Percentiles rank a stretch among this genome's conserved stretches.
Conservation (phyloP, 1,139 yeast species). For the Yamadazyma jaroonii region DNA sequence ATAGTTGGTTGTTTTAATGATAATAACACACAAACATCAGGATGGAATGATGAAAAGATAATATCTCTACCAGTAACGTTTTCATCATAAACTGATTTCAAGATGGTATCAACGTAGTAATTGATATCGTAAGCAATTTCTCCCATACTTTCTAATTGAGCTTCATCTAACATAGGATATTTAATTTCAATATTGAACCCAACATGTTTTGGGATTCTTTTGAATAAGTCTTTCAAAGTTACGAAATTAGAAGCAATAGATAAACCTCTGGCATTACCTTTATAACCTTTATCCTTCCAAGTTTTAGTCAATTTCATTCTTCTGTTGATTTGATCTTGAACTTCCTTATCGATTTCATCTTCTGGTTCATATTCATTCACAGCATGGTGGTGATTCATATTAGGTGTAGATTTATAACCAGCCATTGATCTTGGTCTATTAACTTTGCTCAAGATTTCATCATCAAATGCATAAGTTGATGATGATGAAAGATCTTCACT, state of each 20-base stretch:
- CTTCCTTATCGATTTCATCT: conserved; percentile 39
- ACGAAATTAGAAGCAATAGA: conserved; percentile 92
- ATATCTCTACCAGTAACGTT: conserved; percentile 79
- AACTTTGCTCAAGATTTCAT: conserved; percentile 31
- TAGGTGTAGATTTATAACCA: conserved; percentile 35
- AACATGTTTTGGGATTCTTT: conserved; percentile 74
- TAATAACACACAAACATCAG: conserved; percentile 82
- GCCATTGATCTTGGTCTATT: conserved; percentile 43
- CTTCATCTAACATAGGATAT: conserved; percentile 94
- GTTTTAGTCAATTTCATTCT: conserved; percentile 87
- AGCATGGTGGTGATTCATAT: conserved; percentile 10
- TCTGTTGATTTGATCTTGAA: conserved; percentile 43
- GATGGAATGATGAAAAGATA: conserved; percentile 91
- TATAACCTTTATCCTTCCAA: conserved; percentile 81
- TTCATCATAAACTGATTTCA: conserved; percentile 73
- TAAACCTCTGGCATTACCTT: conserved; percentile 87
- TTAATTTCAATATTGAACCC: conserved; percentile 96
- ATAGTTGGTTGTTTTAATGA: conserved; percentile 92
- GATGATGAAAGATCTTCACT: conserved; percentile 13
- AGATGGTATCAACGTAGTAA: conserved; percentile 81
- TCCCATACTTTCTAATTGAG: conserved; percentile 85
- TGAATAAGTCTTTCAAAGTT: conserved; percentile 80
- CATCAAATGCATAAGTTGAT: conserved; percentile 32
- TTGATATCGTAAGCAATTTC: conserved; percentile 82
- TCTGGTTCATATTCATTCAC: conserved; percentile 12